Percentiles rank a stretch among this genome's conserved stretches.
Conservation (phyloP, 2,329 filamentous ascomycete species). For the Bipolaris sorokiniana region DNA sequence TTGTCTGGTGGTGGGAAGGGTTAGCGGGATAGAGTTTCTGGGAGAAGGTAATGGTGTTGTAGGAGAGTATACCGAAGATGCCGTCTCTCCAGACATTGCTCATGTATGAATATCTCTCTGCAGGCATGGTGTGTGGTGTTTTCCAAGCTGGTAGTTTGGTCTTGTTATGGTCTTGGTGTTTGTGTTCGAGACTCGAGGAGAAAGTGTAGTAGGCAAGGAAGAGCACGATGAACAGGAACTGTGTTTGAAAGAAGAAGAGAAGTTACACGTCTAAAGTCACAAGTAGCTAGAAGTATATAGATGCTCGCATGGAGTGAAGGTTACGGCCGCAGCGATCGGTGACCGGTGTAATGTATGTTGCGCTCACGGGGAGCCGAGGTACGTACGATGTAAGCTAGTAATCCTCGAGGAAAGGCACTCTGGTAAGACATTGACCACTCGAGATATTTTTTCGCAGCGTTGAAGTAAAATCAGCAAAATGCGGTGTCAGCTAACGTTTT, state of each 20-base stretch:
- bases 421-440: background rate
- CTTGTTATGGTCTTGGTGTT: conserved; percentile 6
- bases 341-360: conserved; percentile 11
- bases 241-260: background rate
- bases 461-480: background rate
- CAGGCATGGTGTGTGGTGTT: conserved; percentile 61
- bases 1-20: conserved; percentile 61
- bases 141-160: conserved; percentile 21
- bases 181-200: conserved; percentile 1
- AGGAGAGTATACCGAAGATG: conserved; percentile 71
- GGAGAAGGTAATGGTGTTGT: too few relatives aligned
- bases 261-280: background rate
- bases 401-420: conserved; percentile 3
- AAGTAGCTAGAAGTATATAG: conserved; percentile 8
- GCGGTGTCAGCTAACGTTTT: too few relatives aligned
- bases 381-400: conserved; percentile 20
- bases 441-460: background rate
- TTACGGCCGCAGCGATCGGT: conserved; percentile 28
- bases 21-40: background rate
- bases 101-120: conserved; percentile 76
- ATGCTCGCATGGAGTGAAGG: conserved; percentile 24
- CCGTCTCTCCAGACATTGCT: conserved; percentile 86
- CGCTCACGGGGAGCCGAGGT: conserved; percentile 27
- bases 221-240: background rate
- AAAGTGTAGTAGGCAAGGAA: background rate